Base-by-base conservation (phyloP, 169 alveolate genomes). In the Plasmodium cynomolgi region DNA sequence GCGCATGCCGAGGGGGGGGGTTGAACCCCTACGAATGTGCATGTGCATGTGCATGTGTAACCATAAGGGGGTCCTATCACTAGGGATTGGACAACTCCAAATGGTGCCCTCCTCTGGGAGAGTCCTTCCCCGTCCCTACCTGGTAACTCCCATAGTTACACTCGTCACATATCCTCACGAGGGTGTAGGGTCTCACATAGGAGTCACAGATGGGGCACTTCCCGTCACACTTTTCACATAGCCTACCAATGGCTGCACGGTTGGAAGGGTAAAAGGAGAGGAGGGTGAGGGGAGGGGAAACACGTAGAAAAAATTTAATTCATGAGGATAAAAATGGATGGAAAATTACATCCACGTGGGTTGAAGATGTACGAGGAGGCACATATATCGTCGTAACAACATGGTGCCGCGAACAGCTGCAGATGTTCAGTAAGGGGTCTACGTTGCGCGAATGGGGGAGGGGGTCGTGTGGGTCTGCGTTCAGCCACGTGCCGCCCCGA, bases 191-290 rank as follows among this genome's bases (percentile, higher is more conserved):
- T 34, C 99, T 97, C 37, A 98, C 99, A 92, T 99, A 99, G n/a
- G 99, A 98, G 95, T 99, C 99, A 93, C 99, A 99, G 58, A 99
- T 99, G 20, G 99, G 99, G 93, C 99, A 99, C 93, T 98, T 98
- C 33, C 99, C 99, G 94, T 99, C 99, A 92, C 99, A 98, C 91
- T 98, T 98, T 94, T 98, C 99, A 86, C 99, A 99, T 75, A 99
- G 97, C 86, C 99, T 97, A 9, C 99, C 99, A 56, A 99, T 98
- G 44, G 99, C 99, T 97, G 94, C 37, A 95, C 3, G 23, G 37
- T 33, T 1, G 58, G n/a, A 8, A 9, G 73, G 29, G 34, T 17
- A 0, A 82, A 23, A 23, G 29, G 82, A 33, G 39, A 33, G 37
- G 39, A 44, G 44, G 23, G 0, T 31, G 41, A 33, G n/a, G 33